Percentiles rank a stretch among this genome's conserved stretches.
Conservation (phyloP, 1,139 yeast species). For the Chernovozyma sophiae-reginae region DNA sequence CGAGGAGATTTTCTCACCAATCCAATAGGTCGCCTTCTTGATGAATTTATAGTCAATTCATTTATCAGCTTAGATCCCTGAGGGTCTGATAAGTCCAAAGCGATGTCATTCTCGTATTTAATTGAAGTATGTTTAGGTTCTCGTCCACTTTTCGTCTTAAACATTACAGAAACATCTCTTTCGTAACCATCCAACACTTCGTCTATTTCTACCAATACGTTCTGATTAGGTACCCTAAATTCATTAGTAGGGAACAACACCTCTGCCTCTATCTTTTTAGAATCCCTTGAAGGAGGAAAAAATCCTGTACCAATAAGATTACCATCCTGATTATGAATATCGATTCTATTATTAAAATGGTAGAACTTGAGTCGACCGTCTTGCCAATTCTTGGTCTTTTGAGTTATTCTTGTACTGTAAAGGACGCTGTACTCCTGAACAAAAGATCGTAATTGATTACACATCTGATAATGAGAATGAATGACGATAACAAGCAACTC, state of each 20-base stretch:
- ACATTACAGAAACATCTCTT: slow-evolving; percentile 14
- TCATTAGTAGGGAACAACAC: slow-evolving; percentile 12
- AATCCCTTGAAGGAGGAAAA: slow-evolving; percentile 13
- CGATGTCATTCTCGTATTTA: slow-evolving; percentile 3
- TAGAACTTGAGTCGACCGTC: slow-evolving; percentile 50
- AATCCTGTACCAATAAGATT: slow-evolving; percentile 34
- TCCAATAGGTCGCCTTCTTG: neutral
- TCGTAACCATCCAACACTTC: slow-evolving; percentile 11
- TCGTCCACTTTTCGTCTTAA: neutral
- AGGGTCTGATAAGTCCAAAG: neutral
- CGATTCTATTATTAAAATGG: slow-evolving; percentile 45
- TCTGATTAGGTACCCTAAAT: slow-evolving; percentile 14
- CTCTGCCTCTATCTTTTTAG: slow-evolving; percentile 8
- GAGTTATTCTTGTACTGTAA: slow-evolving; percentile 44
- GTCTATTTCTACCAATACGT: slow-evolving; percentile 15
- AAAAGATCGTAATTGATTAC: slow-evolving; percentile 22
- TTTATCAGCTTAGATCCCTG: slow-evolving; percentile 1
- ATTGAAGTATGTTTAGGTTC: neutral
- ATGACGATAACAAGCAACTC: too few relatives aligned
- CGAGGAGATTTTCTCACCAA: neutral
- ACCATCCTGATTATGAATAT: slow-evolving; percentile 37
- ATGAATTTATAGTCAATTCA: neutral
- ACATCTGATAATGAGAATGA: too few relatives aligned
- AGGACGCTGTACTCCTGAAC: slow-evolving; percentile 36
- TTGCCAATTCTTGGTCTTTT: slow-evolving; percentile 51